These are phyloP conservation scores for Cyberlindnera mississippiensis DNA, from an alignment of 805 yeast species.

Conservation along the genomic window DNA sequence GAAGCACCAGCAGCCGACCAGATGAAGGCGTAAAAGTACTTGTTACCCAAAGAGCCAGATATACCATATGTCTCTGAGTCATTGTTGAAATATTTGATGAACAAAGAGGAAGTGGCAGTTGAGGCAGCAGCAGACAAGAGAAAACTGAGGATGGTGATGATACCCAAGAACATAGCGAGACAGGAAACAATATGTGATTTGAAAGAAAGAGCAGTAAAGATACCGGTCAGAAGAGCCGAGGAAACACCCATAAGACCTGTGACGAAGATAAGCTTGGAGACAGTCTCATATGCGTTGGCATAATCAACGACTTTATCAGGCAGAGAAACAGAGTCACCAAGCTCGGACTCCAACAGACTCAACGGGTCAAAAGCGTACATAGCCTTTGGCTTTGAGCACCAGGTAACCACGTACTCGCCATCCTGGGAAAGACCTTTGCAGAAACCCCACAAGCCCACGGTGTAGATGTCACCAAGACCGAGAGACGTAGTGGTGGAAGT, in stretches of 20 bases:
- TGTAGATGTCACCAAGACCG: slow-evolving; percentile 44
- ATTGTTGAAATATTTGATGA: slow-evolving; percentile 49
- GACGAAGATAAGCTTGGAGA: slow-evolving; percentile 58
- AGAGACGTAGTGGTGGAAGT: slow-evolving; percentile 11
- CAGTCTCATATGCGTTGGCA: slow-evolving; percentile 38
- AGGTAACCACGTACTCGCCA: slow-evolving; percentile 32
- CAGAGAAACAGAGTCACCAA: slow-evolving; percentile 31
- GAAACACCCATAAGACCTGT: slow-evolving; percentile 47
- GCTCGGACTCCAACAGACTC: slow-evolving; percentile 26
- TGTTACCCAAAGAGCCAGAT: slow-evolving; percentile 43
- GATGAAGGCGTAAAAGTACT: slow-evolving; percentile 49
- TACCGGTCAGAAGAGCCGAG: slow-evolving; percentile 37
- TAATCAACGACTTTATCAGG: slow-evolving; percentile 53
- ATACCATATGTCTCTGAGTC: slow-evolving; percentile 49
- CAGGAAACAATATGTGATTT: slow-evolving; percentile 43
- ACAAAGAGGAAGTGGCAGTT: slow-evolving; percentile 55
- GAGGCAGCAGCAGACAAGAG: slow-evolving; percentile 49
- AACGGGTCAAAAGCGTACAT: slow-evolving; percentile 57
- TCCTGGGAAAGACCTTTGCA: slow-evolving; percentile 39
- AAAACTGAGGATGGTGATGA: slow-evolving; percentile 37
- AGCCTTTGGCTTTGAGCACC: slow-evolving; percentile 52
- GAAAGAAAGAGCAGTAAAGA: slow-evolving; percentile 44
- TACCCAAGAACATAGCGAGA: slow-evolving; percentile 41
- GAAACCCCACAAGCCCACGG: slow-evolving; percentile 62
- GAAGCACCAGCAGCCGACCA: slow-evolving; percentile 61